phyloP scores from a whole-genome alignment of 345 rosid species.

The Syzygium aromaticum region DNA sequence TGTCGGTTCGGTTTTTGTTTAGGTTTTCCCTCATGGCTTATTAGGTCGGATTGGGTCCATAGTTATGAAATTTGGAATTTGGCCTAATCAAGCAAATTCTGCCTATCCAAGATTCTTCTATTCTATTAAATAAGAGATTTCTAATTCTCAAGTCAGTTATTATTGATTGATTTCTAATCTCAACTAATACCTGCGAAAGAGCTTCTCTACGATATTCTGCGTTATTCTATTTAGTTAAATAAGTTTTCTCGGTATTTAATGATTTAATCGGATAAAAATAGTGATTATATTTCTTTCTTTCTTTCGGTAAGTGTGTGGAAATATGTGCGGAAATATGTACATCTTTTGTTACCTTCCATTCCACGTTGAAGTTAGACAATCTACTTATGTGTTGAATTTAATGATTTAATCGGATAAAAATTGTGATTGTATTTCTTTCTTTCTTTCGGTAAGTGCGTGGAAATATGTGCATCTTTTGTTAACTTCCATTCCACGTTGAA shows the following conservation, averaged over 20 bases:
- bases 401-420: not conserved
- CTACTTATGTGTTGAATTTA: not conserved
- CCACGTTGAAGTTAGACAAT: not conserved
- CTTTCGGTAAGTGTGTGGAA: not conserved
- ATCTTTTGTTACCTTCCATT: not conserved
- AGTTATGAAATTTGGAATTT: not conserved
- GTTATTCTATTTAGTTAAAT: not conserved
- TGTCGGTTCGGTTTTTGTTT: not conserved
- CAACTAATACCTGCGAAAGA: not conserved
- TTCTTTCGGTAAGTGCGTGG: not conserved
- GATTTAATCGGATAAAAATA: not conserved
- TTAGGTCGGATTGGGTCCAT: not conserved
- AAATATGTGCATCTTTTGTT: not conserved
- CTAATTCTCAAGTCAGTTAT: not conserved
- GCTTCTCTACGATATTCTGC: not conserved
- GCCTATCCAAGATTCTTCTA: not conserved
- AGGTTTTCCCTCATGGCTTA: not conserved
- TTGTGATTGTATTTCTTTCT: not conserved
- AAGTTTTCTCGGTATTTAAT: not conserved
- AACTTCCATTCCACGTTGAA: not conserved
- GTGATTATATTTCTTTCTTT: not conserved
- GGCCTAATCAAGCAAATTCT: not conserved
- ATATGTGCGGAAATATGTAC: not conserved
- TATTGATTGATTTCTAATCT: not conserved
- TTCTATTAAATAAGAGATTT: not conserved